Percentiles rank a stretch among this genome's conserved stretches.
Conservation (phyloP, 306 rosid species). For the Quercus mongolica region DNA sequence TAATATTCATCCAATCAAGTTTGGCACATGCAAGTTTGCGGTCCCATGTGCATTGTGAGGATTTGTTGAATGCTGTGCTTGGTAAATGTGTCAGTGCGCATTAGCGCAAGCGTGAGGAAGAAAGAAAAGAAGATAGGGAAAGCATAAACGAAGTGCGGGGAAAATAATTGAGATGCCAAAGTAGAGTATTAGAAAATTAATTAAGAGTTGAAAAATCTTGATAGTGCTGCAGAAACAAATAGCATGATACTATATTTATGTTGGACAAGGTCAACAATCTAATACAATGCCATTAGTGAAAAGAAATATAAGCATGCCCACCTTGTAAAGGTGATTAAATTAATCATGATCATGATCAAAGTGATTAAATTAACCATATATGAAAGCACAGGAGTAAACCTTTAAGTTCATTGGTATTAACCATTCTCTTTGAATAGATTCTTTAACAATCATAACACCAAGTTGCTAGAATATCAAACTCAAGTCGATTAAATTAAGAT, state of each 20-base stretch:
- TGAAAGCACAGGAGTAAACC: conserved; percentile 4
- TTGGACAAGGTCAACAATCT: background rate
- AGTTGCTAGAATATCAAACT: background rate
- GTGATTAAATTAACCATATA: conserved; percentile 4
- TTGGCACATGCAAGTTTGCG: conserved; percentile 3
- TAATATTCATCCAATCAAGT: background rate
- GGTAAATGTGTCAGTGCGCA: background rate
- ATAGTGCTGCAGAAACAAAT: background rate
- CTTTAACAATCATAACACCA: background rate
- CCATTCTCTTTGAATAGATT: conserved; percentile 26
- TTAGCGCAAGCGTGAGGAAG: background rate
- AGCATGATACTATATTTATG: background rate
- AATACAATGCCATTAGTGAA: background rate
- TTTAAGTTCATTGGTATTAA: background rate
- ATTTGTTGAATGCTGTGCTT: background rate
- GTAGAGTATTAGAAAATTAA: background rate
- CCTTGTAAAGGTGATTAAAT: conserved; percentile 8
- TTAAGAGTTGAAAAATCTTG: background rate
- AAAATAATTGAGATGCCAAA: conserved; percentile 2
- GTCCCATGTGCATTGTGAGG: background rate
- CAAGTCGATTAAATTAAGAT: conserved; percentile 2
- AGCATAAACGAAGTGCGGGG: background rate
- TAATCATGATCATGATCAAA: background rate
- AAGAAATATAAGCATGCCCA: conserved; percentile 23
- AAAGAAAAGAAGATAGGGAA: background rate